These are phyloP conservation scores for Endocalyx cinctus DNA, from an alignment of 2,329 filamentous ascomycete species.

Conservation along the genomic window DNA sequence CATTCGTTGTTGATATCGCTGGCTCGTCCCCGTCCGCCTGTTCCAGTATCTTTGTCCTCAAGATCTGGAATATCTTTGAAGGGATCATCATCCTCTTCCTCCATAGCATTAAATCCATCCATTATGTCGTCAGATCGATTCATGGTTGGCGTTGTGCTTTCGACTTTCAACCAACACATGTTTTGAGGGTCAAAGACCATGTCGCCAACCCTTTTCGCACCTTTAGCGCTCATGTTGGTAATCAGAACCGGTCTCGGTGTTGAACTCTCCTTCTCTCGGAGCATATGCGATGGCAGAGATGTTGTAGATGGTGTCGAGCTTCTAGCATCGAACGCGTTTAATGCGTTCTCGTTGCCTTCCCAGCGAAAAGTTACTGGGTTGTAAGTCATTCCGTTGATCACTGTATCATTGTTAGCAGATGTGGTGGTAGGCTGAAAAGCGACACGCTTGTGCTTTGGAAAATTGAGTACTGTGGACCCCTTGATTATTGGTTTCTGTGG, in stretches of 20 bases:
- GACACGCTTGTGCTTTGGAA: no score
- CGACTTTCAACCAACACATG: conserved; percentile 95
- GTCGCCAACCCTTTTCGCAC: conserved; percentile 89
- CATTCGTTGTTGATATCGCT: conserved; percentile 70
- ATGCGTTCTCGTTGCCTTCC: conserved; percentile 92
- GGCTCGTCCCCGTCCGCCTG: conserved; percentile 44
- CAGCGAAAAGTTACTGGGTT: conserved; percentile 82
- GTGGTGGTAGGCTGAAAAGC: no score
- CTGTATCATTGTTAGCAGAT: conserved; percentile 37
- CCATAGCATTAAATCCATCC: conserved; percentile 62
- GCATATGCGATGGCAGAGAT: conserved; percentile 36
- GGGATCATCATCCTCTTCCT: conserved; percentile 88
- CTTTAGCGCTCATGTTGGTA: conserved; percentile 81
- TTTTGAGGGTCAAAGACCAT: conserved; percentile 98
- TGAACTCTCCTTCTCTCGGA: conserved; percentile 52
- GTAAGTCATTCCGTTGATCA: conserved; percentile 92
- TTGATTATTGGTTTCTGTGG: no score
- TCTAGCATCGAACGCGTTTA: conserved; percentile 71
- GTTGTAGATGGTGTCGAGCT: conserved; percentile 49
- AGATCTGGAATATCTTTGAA: conserved; percentile 95
- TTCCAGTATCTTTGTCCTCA: conserved; percentile 60
- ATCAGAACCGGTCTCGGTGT: conserved; percentile 76
- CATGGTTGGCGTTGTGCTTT: conserved; percentile 40
- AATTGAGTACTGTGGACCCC: no score
- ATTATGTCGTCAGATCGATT: conserved; percentile 52